These are phyloP conservation scores for Fraxinus velutina DNA, from an alignment of 305 asterid species.

Conservation along the genomic window DNA sequence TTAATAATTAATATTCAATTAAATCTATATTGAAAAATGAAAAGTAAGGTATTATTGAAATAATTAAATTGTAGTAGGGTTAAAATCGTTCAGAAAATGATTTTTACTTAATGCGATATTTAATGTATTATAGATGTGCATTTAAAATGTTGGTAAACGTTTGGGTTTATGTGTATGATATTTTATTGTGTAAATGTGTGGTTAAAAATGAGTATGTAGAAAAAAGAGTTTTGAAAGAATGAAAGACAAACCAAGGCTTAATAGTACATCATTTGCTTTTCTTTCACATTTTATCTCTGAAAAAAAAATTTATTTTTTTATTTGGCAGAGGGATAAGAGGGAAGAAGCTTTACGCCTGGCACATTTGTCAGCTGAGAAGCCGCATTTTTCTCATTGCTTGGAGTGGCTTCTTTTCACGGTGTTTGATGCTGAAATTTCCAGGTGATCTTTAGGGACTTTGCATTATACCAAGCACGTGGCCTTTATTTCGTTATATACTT, in stretches of 20 bases:
- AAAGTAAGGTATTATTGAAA: no score
- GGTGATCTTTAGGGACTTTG: conserved; percentile 41
- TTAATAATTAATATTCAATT: no score
- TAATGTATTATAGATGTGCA: background rate
- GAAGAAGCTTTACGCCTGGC: conserved; percentile 95
- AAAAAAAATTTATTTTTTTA: background rate
- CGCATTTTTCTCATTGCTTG: conserved; percentile 94
- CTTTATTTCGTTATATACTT: background rate
- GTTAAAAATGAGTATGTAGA: no score
- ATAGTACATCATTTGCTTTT: background rate
- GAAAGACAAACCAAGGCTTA: background rate
- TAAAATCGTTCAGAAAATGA: no score
- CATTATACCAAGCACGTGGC: conserved; percentile 14
- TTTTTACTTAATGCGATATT: no score
- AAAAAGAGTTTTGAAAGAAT: no score
- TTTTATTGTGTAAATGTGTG: background rate
- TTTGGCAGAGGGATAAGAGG: conserved; percentile 77
- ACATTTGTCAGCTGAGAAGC: conserved; percentile 88
- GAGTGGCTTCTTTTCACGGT: conserved; percentile 99
- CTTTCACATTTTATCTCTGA: background rate
- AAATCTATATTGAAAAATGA: no score
- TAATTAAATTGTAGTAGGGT: no score
- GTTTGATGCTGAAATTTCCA: conserved; percentile 92
- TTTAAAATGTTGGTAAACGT: background rate
- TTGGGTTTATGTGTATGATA: background rate